Base-by-base conservation (phyloP, 345 rosid genomes). In the Moricandia arvensis region DNA sequence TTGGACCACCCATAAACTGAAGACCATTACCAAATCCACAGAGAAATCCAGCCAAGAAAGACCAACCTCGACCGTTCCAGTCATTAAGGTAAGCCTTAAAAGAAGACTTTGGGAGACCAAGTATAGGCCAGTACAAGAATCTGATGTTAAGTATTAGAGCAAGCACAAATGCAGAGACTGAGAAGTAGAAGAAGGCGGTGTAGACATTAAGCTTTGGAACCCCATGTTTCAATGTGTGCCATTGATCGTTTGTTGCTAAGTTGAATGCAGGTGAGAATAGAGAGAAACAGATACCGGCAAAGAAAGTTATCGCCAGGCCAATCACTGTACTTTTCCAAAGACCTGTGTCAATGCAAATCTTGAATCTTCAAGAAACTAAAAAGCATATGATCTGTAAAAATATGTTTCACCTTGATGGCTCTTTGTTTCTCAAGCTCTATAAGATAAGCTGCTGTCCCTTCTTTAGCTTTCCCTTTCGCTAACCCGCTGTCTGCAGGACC, bases 241-340 rank as follows among this genome's bases (percentile, higher is more conserved):
- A 91, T 66, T 93, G 94, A 82, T 93, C 96, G 33, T 91, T 93
- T 68, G 93, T 86, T 0, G 98, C 92, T 79, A 91, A 82, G 85
- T 90, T 93, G 70, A 93, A 85, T 54, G 97, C 92, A 3, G 97
- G 98, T 15, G 97, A 89, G 86, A 88, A 89, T n/a, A 93, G 82
- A 38, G 96, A 91, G 78, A 91, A 86, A 82, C 91, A 89, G 47
- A 84, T 31, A 5, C 97, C 95, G 8, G 95, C 93, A 66, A 86
- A 89, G 85, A 90, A 85, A 8, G 90, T 86, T 68, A 88, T 78
- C 27, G 68, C 68, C 15, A 93, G 78, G 47, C 93, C 93, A 17
- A 88, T 77, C 11, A 89, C 4, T 17, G 83, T 78, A 82, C 88
- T 83, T 86, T 83, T 93, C 92, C 90, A 64, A 88, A 86, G 31